phyloP scores from a whole-genome alignment of 495 filamentous ascomycete species.

The Penicillium steckii region DNA sequence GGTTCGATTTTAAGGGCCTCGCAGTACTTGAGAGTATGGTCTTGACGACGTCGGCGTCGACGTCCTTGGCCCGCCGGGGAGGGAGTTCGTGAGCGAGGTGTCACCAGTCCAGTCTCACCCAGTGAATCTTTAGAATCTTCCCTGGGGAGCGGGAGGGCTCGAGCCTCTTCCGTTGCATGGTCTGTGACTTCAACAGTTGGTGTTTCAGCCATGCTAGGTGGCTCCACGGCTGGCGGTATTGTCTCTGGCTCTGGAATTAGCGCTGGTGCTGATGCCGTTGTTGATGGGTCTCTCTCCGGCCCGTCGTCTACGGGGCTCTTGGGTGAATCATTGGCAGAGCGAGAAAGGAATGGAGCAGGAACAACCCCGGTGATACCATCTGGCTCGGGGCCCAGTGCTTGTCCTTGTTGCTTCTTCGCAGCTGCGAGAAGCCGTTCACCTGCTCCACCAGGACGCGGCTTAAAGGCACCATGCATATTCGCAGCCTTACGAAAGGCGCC shows the following conservation, averaged over 20 bases:
- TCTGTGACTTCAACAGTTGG: conserved; percentile 45
- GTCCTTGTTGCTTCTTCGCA: conserved; percentile 52
- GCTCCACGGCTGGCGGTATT: background rate
- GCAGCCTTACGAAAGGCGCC: conserved; percentile 83
- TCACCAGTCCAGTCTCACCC: conserved; percentile 20
- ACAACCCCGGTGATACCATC: conserved; percentile 89
- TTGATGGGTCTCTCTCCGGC: conserved; percentile 14
- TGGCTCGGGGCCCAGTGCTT: conserved; percentile 51
- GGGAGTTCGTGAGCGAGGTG: conserved; percentile 32
- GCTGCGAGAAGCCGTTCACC: conserved; percentile 64
- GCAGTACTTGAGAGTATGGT: conserved; percentile 77
- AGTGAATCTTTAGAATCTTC: conserved; percentile 38
- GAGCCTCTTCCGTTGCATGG: conserved; percentile 22
- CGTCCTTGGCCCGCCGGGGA: conserved; percentile 45
- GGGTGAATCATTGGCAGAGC: conserved; percentile 30
- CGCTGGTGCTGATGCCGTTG: conserved; percentile 6
- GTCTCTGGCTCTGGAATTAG: conserved; percentile 1
- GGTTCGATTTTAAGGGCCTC: conserved; percentile 73
- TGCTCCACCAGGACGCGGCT: conserved; percentile 78
- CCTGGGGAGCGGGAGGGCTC: conserved; percentile 30
- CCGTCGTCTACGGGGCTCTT: conserved; percentile 20
- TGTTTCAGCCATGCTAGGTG: conserved; percentile 17
- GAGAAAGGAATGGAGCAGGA: conserved; percentile 61
- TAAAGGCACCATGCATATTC: conserved; percentile 77
- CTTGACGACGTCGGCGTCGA: conserved; percentile 62